Conservation (phyloP, 192 early-diverging fungal species). For the Glomus cerebriforme region DNA sequence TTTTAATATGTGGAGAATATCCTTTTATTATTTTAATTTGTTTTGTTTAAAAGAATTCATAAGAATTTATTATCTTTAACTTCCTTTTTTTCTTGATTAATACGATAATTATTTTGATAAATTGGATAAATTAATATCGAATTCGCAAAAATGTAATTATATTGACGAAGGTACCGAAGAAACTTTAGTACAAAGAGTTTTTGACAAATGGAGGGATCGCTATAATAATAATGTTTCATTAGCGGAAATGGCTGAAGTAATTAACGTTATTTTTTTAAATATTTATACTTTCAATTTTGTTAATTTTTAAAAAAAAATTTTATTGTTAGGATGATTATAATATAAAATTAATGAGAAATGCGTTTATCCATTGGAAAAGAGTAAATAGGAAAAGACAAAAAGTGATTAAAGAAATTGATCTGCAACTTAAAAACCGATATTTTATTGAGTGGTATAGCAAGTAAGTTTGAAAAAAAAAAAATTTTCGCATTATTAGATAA, state of each 20-base stretch:
- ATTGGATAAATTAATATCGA: not conserved
- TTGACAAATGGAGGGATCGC: constrained; percentile 20
- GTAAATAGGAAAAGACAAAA: not conserved
- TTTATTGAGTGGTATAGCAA: constrained; percentile 26
- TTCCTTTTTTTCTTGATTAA: not conserved
- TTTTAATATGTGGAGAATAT: constrained; percentile 16
- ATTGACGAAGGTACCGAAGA: constrained; percentile 2
- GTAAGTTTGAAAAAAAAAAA: no score
- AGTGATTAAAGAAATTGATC: not conserved
- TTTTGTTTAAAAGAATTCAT: not conserved
- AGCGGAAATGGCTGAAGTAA: constrained; percentile 22
- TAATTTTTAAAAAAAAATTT: not conserved
- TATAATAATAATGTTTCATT: constrained; percentile 20
- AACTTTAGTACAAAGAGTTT: not conserved
- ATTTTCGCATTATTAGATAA: not conserved
- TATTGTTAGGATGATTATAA: constrained; percentile 26
- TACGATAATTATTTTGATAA: constrained; percentile 20
- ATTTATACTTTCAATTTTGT: not conserved
- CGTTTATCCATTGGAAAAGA: constrained; percentile 15
- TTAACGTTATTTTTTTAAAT: not conserved
- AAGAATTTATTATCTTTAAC: not conserved
- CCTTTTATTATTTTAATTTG: constrained; percentile 14
- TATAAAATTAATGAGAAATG: not conserved
- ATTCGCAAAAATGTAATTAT: not conserved
- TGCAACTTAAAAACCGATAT: not conserved